Conservation (phyloP, 768 basidiomycete species). For the Podaxis sp. region DNA sequence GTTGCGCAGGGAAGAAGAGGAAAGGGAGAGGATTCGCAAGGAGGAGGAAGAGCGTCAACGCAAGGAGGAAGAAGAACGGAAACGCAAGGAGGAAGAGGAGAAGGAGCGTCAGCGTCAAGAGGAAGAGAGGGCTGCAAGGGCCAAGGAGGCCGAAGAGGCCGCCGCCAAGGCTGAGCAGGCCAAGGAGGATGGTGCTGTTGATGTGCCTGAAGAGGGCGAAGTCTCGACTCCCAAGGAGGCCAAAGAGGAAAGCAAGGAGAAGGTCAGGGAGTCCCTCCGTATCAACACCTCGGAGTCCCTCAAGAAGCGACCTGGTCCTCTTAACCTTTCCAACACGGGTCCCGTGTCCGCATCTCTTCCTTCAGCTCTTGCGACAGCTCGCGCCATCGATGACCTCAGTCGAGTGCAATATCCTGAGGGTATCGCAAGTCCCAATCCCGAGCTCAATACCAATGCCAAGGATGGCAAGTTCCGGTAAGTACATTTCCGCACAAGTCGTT, state of each 20-base stretch:
- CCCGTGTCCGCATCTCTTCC: slow-evolving; percentile 46
- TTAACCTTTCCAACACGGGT: slow-evolving; percentile 65
- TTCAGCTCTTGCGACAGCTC: slow-evolving; percentile 78
- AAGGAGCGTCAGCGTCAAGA: slow-evolving; percentile 37
- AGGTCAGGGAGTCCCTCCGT: slow-evolving; percentile 55
- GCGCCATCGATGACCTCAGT: slow-evolving; percentile 80
- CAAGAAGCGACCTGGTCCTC: slow-evolving; percentile 66
- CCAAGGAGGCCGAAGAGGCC: slow-evolving; percentile 19
- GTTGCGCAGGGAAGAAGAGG: slow-evolving; percentile 27
- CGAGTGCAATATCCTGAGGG: slow-evolving; percentile 81
- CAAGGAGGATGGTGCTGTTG: slow-evolving; percentile 46
- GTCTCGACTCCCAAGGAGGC: slow-evolving; percentile 35
- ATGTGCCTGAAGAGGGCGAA: slow-evolving; percentile 40
- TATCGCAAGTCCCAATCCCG: slow-evolving; percentile 76
- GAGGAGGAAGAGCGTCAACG: slow-evolving; percentile 34
- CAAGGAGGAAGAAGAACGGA: slow-evolving; percentile 34
- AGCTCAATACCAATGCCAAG: slow-evolving; percentile 81
- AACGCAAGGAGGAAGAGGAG: slow-evolving; percentile 31
- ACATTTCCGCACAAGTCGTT: neutral
- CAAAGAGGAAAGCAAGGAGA: slow-evolving; percentile 43
- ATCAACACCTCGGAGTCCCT: slow-evolving; percentile 57
- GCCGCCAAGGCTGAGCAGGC: slow-evolving; percentile 27
- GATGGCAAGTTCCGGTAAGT: slow-evolving; percentile 86
- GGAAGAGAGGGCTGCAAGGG: slow-evolving; percentile 43
- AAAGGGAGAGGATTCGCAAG: slow-evolving; percentile 19